A percentile compares a stretch with the other conserved stretches of the same genome.
Conservation (phyloP, 495 filamentous ascomycete genomes). For the Glonium stellatum region DNA sequence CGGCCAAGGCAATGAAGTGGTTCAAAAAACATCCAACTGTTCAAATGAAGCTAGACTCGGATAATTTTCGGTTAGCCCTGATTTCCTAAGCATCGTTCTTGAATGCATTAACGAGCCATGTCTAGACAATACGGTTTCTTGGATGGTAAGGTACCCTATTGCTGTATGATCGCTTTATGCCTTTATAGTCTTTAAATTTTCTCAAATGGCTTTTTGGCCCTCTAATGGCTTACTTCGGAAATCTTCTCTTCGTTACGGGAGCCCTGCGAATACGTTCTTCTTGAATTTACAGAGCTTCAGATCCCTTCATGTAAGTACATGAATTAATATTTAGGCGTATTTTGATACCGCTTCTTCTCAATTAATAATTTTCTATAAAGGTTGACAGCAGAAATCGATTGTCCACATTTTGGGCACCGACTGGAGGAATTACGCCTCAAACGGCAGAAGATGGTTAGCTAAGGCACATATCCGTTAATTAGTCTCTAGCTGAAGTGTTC, state of each 20-base stretch:
- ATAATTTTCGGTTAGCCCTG: neutral
- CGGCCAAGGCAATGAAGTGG: neutral
- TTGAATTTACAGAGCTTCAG: neutral
- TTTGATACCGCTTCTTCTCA: neutral
- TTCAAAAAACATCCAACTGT: neutral
- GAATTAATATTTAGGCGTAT: neutral
- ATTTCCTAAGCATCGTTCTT: neutral
- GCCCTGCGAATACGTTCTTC: neutral
- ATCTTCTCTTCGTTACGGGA: neutral
- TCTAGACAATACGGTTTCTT: neutral
- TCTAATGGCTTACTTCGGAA: neutral
- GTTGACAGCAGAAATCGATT: slow-evolving; percentile 54
- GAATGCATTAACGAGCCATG: neutral
- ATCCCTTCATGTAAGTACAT: slow-evolving; percentile 1
- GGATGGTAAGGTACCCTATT: neutral
- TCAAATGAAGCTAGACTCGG: neutral
- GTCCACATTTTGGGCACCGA: slow-evolving; percentile 71
- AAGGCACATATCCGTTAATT: neutral
- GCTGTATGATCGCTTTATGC: neutral
- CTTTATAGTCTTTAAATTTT: neutral
- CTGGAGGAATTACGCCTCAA: slow-evolving; percentile 59
- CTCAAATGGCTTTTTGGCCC: neutral
- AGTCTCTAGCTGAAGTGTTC: neutral
- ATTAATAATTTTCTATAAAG: slow-evolving; percentile 29
- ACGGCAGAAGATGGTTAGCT: slow-evolving; percentile 39